These are phyloP conservation scores for Vanrija pseudolonga DNA, from an alignment of 1,284 basidiomycete species.

Conservation along the genomic window DNA sequence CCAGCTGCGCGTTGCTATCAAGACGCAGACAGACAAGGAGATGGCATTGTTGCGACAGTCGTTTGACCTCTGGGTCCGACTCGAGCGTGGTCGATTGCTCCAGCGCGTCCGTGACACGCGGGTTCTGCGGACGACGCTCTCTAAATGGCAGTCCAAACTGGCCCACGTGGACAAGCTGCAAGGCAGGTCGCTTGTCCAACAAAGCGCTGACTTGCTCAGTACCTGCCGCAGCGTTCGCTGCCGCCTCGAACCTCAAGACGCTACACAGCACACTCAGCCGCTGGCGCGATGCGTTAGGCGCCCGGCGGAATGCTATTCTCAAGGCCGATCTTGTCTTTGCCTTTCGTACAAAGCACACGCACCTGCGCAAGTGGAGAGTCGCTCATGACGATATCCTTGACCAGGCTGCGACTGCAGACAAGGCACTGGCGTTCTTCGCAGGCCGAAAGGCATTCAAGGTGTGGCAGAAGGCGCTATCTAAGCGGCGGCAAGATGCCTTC, in stretches of 20 bases:
- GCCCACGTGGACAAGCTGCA: neutral
- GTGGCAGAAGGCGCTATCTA: conserved; percentile 22
- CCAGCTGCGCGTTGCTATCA: conserved; percentile 1
- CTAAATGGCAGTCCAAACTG: conserved; percentile 7
- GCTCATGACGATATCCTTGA: conserved; percentile 14
- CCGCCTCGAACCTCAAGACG: neutral
- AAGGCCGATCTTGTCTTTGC: conserved; percentile 28
- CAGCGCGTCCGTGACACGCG: conserved; percentile 12
- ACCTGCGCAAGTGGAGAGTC: conserved; percentile 24
- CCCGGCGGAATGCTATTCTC: conserved; percentile 18
- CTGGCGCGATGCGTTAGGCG: conserved; percentile 28
- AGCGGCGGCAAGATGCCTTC: conserved; percentile 17
- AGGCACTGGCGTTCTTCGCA: conserved; percentile 38
- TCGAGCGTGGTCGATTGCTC: conserved; percentile 13
- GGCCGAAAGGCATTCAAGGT: conserved; percentile 24
- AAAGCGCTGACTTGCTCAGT: conserved; percentile 5
- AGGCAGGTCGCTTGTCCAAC: neutral
- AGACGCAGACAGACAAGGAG: conserved; percentile 6
- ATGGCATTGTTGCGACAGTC: conserved; percentile 8
- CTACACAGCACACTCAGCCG: conserved; percentile 17
- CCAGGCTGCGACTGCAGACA: conserved; percentile 28
- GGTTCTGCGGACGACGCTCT: neutral
- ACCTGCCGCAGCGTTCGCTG: conserved; percentile 2
- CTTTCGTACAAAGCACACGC: conserved; percentile 6
- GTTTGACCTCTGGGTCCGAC: conserved; percentile 12